phyloP scores from a whole-genome alignment of 2,329 filamentous ascomycete genomes.

The Venturia effusa region DNA sequence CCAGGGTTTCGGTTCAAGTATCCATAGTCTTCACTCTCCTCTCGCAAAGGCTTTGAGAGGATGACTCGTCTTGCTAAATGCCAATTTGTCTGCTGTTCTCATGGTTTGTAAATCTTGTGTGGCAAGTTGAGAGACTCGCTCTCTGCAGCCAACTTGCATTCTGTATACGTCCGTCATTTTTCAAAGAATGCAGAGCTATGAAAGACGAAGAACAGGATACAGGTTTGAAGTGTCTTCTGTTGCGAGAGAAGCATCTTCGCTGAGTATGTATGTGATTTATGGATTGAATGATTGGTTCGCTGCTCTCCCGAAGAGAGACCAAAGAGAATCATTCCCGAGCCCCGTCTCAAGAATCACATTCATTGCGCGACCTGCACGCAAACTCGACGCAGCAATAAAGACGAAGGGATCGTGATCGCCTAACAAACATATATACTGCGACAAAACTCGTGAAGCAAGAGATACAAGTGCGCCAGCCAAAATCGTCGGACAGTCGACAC shows the following conservation, averaged over 20 bases:
- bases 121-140: neutral
- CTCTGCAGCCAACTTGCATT: neutral
- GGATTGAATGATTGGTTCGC: neutral
- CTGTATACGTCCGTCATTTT: neutral
- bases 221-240: no score
- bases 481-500: neutral
- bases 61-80: neutral
- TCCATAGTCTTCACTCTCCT: neutral
- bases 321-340: neutral
- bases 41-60: neutral
- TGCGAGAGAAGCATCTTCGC: neutral
- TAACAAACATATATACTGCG: neutral
- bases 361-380: neutral
- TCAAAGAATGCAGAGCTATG: neutral
- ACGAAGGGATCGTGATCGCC: neutral
- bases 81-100: neutral
- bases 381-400: neutral
- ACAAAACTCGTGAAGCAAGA: neutral
- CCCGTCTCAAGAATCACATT: neutral
- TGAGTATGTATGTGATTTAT: neutral
- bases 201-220: no score
- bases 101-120: neutral
- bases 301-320: neutral
- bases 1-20: neutral
- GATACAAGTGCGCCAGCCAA: neutral